Conservation (phyloP, 83 land plant genomes). For the Larix sibirica region DNA sequence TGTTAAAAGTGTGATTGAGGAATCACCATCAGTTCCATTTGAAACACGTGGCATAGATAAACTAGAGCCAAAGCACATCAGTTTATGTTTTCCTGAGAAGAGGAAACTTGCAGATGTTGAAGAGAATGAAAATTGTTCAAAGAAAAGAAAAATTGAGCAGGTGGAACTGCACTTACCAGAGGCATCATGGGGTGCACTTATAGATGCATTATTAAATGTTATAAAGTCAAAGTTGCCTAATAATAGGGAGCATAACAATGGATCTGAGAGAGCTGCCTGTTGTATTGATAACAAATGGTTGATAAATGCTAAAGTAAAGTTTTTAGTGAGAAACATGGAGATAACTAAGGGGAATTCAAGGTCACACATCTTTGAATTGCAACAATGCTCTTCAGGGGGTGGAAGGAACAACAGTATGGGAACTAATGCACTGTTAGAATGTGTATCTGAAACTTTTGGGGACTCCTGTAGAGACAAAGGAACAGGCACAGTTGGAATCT, state of each 20-base stretch:
- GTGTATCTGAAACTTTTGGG: background rate
- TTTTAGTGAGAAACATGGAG: conserved; percentile 14
- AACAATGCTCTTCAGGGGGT: background rate
- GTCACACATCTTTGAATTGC: background rate
- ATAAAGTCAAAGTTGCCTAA: conserved; percentile 8
- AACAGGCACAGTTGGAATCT: conserved; percentile 1
- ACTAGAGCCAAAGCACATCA: conserved; percentile 80
- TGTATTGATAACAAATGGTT: conserved; percentile 7
- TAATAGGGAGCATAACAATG: background rate
- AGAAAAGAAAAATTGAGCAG: conserved; percentile 45
- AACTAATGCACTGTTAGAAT: background rate
- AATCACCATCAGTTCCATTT: conserved; percentile 46
- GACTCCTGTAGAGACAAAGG: background rate
- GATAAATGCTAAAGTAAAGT: conserved; percentile 4
- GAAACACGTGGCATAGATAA: conserved; percentile 86
- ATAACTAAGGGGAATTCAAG: background rate
- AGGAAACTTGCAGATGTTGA: conserved; percentile 57
- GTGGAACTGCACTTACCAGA: conserved; percentile 57
- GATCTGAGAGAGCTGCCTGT: background rate
- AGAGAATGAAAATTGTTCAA: conserved; percentile 18
- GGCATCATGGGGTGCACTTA: conserved; percentile 75
- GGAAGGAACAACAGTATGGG: background rate
- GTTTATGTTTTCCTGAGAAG: conserved; percentile 73
- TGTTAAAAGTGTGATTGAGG: conserved; percentile 77
- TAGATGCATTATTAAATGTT: conserved; percentile 45